Evolutionary conservation across 2,329 filamentous ascomycete genomes (phyloP).

Genomic region (Cytospora piceae): DNA sequence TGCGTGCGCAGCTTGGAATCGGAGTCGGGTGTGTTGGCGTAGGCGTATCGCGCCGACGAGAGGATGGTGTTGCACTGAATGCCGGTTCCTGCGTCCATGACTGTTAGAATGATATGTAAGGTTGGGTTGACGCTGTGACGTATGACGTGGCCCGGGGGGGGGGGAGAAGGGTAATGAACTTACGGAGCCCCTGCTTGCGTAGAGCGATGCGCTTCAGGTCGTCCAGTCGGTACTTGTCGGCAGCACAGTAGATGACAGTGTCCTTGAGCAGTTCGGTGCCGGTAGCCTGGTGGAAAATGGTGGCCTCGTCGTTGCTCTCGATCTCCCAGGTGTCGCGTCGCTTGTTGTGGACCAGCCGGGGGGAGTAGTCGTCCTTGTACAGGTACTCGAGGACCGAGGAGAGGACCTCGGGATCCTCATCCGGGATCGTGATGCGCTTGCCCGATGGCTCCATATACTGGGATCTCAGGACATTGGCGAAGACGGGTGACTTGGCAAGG

Average conservation of each 20-base stretch:
- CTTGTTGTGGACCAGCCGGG: conserved; percentile 81
- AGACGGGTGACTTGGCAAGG: conserved; percentile 77
- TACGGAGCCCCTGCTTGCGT: conserved; percentile 84
- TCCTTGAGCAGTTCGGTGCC: conserved; percentile 79
- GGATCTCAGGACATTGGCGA: conserved; percentile 65
- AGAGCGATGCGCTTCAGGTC: conserved; percentile 84
- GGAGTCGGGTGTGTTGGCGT: conserved; percentile 83
- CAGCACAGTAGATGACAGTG: conserved; percentile 88
- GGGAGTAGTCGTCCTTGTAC: conserved; percentile 93
- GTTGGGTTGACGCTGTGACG: too few relatives aligned
- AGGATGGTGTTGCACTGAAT: conserved; percentile 86
- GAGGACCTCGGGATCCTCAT: conserved; percentile 89
- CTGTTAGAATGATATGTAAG: conserved; percentile 9
- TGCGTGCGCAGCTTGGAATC: conserved; percentile 91
- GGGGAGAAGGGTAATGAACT: conserved; percentile 34
- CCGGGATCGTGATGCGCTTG: conserved; percentile 78
- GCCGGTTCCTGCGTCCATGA: conserved; percentile 60
- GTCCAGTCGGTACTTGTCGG: conserved; percentile 79
- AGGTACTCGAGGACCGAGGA: conserved; percentile 89
- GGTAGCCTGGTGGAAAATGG: conserved; percentile 67
- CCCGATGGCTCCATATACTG: conserved; percentile 64
- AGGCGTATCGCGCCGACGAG: conserved; percentile 82
- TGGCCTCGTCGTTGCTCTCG: conserved; percentile 66
- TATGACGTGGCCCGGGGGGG: background rate
- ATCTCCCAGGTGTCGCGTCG: conserved; percentile 79